These are phyloP conservation scores for Ceratocystis variospora DNA, from an alignment of 2,329 filamentous ascomycete species.

Conservation along the genomic window DNA sequence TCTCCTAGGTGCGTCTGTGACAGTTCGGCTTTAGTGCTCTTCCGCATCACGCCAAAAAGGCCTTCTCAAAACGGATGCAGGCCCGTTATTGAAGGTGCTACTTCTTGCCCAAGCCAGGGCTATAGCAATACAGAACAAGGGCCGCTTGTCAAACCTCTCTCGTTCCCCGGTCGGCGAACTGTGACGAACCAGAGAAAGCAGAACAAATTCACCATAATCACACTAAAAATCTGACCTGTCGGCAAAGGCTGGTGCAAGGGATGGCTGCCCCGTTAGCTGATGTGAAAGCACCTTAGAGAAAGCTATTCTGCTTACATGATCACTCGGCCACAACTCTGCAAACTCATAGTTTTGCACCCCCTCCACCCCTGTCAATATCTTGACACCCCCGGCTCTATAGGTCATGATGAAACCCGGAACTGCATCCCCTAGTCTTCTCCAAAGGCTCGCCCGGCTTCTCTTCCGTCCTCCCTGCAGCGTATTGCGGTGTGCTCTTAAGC, in stretches of 20 bases:
- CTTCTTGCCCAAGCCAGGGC: too few relatives aligned
- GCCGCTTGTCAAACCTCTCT: neutral
- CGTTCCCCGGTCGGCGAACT: neutral
- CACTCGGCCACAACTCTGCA: neutral
- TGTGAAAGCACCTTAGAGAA: neutral
- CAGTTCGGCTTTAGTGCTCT: neutral
- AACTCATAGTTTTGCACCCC: neutral
- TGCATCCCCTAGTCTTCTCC: neutral
- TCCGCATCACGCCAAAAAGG: neutral
- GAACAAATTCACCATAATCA: neutral
- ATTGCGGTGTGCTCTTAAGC: slow-evolving; percentile 4
- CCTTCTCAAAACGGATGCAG: neutral
- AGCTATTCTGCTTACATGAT: neutral
- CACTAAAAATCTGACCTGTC: neutral
- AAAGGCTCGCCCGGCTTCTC: slow-evolving; percentile 5
- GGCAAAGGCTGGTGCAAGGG: neutral
- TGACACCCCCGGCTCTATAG: neutral
- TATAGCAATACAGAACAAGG: neutral
- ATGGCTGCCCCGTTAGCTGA: neutral
- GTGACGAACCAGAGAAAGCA: neutral
- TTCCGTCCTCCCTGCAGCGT: slow-evolving; percentile 5
- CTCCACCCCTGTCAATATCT: neutral
- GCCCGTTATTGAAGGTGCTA: neutral
- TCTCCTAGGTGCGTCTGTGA: neutral
- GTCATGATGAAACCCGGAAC: slow-evolving; percentile 5